Evolutionary conservation across 306 rosid species (phyloP).

Genomic region (Dalbergia cultrata): DNA sequence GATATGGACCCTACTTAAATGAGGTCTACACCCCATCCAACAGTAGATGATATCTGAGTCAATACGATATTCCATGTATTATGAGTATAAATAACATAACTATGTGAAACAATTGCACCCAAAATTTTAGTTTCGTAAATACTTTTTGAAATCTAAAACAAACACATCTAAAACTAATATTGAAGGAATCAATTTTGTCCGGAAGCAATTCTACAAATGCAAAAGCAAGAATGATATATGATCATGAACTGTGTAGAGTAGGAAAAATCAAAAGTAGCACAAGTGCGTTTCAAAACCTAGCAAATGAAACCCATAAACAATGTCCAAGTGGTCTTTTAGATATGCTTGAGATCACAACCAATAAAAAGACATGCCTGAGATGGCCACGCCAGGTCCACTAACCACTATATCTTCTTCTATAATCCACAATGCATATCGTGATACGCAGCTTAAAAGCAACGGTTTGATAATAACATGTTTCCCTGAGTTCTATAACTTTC

Average conservation of each 20-base stretch:
- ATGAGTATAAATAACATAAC: too few species aligned
- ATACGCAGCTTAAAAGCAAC: background rate
- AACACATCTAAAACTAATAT: too few species aligned
- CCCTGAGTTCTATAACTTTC: background rate
- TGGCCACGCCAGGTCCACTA: background rate
- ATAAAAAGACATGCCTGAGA: background rate
- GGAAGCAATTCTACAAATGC: too few species aligned
- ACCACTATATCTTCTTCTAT: background rate
- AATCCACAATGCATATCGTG: background rate
- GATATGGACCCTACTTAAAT: too few species aligned
- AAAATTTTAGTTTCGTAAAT: too few species aligned
- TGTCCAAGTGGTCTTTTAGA: constrained; percentile 2
- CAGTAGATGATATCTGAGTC: too few species aligned
- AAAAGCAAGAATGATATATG: background rate
- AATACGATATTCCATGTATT: too few species aligned
- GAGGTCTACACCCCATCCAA: too few species aligned
- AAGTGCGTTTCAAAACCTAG: background rate
- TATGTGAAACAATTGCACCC: too few species aligned
- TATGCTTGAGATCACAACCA: background rate
- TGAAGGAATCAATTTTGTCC: too few species aligned
- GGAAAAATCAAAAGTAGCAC: background rate
- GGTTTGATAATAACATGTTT: constrained; percentile 3
- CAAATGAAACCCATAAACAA: background rate
- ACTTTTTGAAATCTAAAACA: too few species aligned
- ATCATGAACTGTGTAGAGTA: background rate